Evolutionary conservation across 768 basidiomycete species (phyloP).

Genomic region (Collybiopsis luxurians): DNA sequence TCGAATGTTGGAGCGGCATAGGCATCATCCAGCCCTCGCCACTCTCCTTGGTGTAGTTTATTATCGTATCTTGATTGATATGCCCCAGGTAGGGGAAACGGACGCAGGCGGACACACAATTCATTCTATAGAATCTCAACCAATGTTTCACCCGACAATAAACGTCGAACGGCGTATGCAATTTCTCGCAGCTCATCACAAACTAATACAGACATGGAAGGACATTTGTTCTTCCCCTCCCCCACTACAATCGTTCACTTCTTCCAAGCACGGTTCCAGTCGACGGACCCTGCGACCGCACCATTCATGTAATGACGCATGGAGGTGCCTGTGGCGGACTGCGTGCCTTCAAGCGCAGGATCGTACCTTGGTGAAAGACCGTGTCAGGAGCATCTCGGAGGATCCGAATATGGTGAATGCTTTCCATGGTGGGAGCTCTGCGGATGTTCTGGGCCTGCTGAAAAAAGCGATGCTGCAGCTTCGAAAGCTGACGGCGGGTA

Average conservation of each 20-base stretch:
- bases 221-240: conserved; percentile 47
- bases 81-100: conserved; percentile 10
- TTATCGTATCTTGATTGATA: conserved; percentile 44
- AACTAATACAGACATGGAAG: conserved; percentile 55
- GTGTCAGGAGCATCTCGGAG: background rate
- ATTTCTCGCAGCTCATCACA: conserved; percentile 55
- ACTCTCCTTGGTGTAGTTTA: conserved; percentile 50
- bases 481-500: conserved; percentile 31
- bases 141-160: conserved; percentile 26
- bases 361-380: conserved; percentile 31
- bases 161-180: conserved; percentile 39
- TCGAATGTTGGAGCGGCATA: conserved; percentile 28
- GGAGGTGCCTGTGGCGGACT: conserved; percentile 51
- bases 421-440: no score
- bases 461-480: conserved; percentile 39
- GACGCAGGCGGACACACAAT: conserved; percentile 22
- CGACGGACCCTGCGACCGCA: conserved; percentile 35
- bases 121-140: conserved; percentile 25
- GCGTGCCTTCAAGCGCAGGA: conserved; percentile 43
- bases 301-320: conserved; percentile 44
- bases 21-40: conserved; percentile 33
- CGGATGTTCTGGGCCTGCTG: conserved; percentile 62
- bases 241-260: background rate
- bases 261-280: background rate
- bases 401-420: no score